phyloP scores from a whole-genome alignment of 176 grass and related monocot genomes.

The Aegilops umbellulata region DNA sequence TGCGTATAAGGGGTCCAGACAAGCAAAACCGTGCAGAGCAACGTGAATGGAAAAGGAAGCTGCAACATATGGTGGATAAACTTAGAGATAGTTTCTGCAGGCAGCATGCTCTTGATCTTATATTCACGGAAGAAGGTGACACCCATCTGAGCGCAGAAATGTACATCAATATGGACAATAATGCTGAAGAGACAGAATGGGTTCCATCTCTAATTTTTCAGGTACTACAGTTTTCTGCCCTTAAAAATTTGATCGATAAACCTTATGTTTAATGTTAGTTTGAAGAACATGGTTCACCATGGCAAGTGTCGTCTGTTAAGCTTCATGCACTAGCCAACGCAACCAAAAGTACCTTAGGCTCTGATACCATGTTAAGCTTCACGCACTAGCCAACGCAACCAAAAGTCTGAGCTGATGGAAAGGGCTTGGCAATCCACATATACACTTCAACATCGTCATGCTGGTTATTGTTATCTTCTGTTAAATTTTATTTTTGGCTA shows the following conservation, averaged over 20 bases:
- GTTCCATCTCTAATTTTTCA: conserved; percentile 74
- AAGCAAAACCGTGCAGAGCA: conserved; percentile 64
- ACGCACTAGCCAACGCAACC: no score
- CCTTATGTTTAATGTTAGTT: neutral
- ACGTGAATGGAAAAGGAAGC: conserved; percentile 89
- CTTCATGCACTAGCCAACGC: no score
- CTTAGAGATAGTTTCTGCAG: conserved; percentile 87
- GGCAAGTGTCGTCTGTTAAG: neutral
- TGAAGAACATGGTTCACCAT: conserved; percentile 18
- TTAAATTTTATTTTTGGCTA: neutral
- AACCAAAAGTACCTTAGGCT: no score
- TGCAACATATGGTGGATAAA: conserved; percentile 69
- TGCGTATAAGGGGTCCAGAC: conserved; percentile 44
- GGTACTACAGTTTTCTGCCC: conserved; percentile 37
- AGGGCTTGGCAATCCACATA: no score
- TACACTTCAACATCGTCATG: no score
- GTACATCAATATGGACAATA: conserved; percentile 81
- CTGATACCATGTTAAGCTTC: no score
- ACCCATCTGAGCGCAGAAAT: conserved; percentile 74
- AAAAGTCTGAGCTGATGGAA: no score
- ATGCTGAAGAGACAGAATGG: conserved; percentile 68
- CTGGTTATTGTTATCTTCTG: neutral
- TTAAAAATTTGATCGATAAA: neutral
- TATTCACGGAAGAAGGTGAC: conserved; percentile 90
- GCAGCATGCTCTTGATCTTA: conserved; percentile 92